These are phyloP conservation scores for Aschersonia sp. DNA, from an alignment of 2,329 filamentous ascomycete genomes.

Conservation along the genomic window DNA sequence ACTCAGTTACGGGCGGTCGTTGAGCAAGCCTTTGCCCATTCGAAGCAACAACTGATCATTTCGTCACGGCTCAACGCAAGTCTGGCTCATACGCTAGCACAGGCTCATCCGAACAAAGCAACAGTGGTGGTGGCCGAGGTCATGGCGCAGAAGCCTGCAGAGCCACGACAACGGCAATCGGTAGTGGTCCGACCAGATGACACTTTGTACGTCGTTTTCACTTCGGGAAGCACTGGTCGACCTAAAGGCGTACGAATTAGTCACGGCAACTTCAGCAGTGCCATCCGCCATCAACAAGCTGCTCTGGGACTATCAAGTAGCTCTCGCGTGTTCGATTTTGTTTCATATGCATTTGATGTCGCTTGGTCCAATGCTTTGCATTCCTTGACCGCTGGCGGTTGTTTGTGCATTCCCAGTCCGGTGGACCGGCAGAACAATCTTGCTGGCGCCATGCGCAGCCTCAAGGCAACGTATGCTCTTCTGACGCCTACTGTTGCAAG, in stretches of 20 bases:
- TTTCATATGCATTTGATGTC: constrained; percentile 10
- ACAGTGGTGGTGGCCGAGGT: neutral
- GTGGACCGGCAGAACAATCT: constrained; percentile 4
- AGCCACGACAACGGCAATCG: neutral
- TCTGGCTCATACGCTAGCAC: neutral
- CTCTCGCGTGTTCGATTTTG: constrained; percentile 10
- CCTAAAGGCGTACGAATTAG: constrained; percentile 11
- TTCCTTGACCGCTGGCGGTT: constrained; percentile 7
- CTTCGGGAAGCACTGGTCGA: constrained; percentile 7
- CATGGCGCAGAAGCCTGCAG: neutral
- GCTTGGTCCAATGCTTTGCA: constrained; percentile 8
- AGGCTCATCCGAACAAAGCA: neutral
- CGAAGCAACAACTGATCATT: neutral
- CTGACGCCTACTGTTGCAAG: constrained; percentile 9
- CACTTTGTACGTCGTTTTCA: constrained; percentile 9
- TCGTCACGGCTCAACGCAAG: neutral
- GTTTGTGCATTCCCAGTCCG: constrained; percentile 8
- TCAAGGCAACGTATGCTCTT: constrained; percentile 4
- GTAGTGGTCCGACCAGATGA: constrained; percentile 1
- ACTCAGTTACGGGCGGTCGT: neutral
- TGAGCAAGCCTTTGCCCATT: neutral
- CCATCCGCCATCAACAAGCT: constrained; percentile 7
- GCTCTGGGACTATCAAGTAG: constrained; percentile 4
- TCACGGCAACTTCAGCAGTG: constrained; percentile 8
- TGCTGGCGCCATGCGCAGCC: constrained; percentile 2